Evolutionary conservation across 2,329 filamentous ascomycete genomes (phyloP).

Genomic region (Neonectria sp.): DNA sequence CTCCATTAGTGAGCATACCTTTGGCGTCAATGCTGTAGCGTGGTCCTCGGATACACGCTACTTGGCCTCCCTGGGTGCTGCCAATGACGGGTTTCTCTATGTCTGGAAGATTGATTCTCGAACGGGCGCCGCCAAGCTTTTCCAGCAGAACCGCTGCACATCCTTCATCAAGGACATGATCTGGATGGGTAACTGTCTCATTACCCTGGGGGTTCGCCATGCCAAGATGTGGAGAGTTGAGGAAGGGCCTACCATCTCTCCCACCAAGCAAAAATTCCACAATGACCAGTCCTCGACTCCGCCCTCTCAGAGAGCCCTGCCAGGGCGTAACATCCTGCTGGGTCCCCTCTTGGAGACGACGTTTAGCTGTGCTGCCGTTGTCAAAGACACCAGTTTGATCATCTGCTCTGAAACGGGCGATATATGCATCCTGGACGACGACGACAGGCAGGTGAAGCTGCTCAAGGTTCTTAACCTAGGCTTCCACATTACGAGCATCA

Average conservation of each 20-base stretch:
- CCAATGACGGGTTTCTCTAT: constrained; percentile 95
- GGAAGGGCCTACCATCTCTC: constrained; percentile 72
- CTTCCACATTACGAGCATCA: constrained; percentile 78
- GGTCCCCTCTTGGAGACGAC: constrained; percentile 86
- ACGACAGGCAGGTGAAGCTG: constrained; percentile 79
- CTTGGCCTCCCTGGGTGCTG: constrained; percentile 88
- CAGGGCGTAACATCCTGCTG: constrained; percentile 89
- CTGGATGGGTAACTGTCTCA: constrained; percentile 87
- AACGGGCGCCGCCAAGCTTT: constrained; percentile 83
- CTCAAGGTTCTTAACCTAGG: constrained; percentile 75
- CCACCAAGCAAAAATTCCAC: constrained; percentile 73
- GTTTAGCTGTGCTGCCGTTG: constrained; percentile 85
- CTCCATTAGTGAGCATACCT: constrained; percentile 89
- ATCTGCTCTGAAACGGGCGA: constrained; percentile 91
- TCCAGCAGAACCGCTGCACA: constrained; percentile 93
- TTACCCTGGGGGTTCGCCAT: constrained; percentile 92
- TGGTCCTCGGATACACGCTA: constrained; percentile 92
- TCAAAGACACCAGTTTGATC: constrained; percentile 78
- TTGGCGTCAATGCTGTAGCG: constrained; percentile 88
- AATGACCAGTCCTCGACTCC: constrained; percentile 57
- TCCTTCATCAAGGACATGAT: constrained; percentile 88
- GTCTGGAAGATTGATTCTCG: constrained; percentile 90
- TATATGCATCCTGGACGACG: constrained; percentile 89
- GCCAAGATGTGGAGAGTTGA: constrained; percentile 94
- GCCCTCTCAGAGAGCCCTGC: constrained; percentile 73